A percentile compares a stretch with the other conserved stretches of the same genome.
phyloP scores from a whole-genome alignment of 108 stramenopile species.

The Skeletonema potamos region DNA sequence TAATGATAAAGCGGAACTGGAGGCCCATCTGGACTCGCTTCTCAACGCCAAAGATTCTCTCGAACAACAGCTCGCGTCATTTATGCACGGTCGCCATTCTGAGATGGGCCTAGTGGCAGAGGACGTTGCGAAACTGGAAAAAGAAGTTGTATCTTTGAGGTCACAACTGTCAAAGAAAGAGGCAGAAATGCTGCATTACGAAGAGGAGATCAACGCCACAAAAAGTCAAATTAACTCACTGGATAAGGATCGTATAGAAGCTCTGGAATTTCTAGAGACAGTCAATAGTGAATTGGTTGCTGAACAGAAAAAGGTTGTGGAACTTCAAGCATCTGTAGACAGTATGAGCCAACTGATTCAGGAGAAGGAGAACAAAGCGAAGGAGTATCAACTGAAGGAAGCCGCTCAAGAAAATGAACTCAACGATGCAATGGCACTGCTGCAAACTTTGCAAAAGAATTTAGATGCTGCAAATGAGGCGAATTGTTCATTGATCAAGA shows the following conservation, averaged over 20 bases:
- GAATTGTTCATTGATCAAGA: conserved; percentile 19
- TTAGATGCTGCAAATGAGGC: conserved; percentile 5
- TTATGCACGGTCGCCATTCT: conserved; percentile 13
- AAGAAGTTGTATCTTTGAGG: conserved; percentile 44
- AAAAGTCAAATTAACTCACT: conserved; percentile 50
- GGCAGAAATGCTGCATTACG: conserved; percentile 17
- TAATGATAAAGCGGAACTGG: conserved; percentile 27
- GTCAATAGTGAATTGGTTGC: conserved; percentile 29
- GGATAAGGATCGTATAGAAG: conserved; percentile 53
- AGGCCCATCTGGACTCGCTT: conserved; percentile 38
- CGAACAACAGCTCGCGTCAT: conserved; percentile 38
- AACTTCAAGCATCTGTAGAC: conserved; percentile 31
- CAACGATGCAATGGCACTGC: conserved; percentile 2
- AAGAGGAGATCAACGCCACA: conserved; percentile 41
- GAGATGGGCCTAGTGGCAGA: conserved; percentile 22
- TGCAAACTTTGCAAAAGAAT: conserved; percentile 16
- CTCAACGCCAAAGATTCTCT: conserved; percentile 58
- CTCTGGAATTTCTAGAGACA: conserved; percentile 35
- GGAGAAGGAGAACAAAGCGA: conserved; percentile 7
- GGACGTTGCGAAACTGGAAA: conserved; percentile 37
- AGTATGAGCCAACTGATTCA: conserved; percentile 19
- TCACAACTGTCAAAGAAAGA: conserved; percentile 46
- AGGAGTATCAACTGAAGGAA: conserved; percentile 29
- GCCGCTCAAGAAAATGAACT: conserved; percentile 14
- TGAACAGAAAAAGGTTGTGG: conserved; percentile 28